phyloP scores from a whole-genome alignment of 208 protist species.

The Trypanosoma grayi region DNA sequence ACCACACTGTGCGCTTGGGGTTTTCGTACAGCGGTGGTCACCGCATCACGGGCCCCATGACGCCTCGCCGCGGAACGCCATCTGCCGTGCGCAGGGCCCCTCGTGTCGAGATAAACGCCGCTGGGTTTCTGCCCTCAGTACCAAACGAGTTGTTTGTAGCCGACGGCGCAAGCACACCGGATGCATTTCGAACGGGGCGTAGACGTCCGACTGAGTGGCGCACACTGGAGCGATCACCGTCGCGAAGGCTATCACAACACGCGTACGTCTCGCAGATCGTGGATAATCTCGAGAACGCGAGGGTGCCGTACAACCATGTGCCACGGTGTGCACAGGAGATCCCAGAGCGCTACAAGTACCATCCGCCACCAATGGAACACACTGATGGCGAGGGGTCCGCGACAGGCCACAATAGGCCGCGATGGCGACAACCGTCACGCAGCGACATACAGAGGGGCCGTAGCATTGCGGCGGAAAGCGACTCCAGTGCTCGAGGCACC shows the following conservation, averaged over 20 bases:
- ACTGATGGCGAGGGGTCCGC: neutral
- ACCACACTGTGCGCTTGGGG: neutral
- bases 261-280: constrained; percentile 1
- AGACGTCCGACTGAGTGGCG: neutral
- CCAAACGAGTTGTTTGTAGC: too few relatives aligned
- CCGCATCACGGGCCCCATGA: neutral
- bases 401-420: too few relatives aligned
- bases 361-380: constrained; percentile 12
- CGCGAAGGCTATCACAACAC: constrained; percentile 7
- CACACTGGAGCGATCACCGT: neutral
- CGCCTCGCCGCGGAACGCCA: neutral
- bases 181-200: constrained; percentile 1
- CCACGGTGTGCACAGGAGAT: constrained; percentile 45
- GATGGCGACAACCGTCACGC: too few relatives aligned
- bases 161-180: too few relatives aligned
- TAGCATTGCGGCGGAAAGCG: too few relatives aligned
- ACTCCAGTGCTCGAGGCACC: too few relatives aligned
- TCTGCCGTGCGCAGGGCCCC: neutral
- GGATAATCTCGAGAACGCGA: constrained; percentile 2
- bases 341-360: constrained; percentile 59
- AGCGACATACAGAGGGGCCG: too few relatives aligned
- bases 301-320: constrained; percentile 13
- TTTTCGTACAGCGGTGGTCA: neutral
- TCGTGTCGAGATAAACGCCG: neutral
- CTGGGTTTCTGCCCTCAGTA: neutral